Percentiles rank a stretch among this genome's conserved stretches.
phyloP scores from a whole-genome alignment of 1,284 basidiomycete species.

The Cerrena zonata region DNA sequence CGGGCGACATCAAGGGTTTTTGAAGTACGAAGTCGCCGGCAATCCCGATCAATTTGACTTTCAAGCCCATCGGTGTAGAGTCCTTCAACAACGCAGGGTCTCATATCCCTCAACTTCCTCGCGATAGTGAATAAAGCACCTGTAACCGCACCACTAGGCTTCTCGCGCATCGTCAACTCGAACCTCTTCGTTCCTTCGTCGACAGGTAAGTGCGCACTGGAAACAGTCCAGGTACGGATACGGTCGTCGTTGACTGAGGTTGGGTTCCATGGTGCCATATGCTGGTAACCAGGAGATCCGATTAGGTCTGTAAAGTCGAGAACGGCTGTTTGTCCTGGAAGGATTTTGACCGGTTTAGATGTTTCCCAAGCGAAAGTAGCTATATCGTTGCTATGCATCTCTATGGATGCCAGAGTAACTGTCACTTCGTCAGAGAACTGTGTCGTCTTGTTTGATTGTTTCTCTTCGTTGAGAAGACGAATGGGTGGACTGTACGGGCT shows the following conservation, averaged over 20 bases:
- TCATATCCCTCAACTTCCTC: constrained; percentile 31
- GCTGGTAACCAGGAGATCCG: constrained; percentile 40
- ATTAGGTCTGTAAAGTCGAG: constrained; percentile 50
- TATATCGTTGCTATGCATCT: constrained; percentile 41
- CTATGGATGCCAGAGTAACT: constrained; percentile 35
- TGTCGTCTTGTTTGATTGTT: constrained; percentile 12
- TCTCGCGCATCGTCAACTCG: constrained; percentile 46
- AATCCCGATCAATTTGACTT: constrained; percentile 32
- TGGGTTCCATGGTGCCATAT: constrained; percentile 45
- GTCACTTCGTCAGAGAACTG: constrained; percentile 27
- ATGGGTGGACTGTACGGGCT: constrained; percentile 61
- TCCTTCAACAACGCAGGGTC: constrained; percentile 38
- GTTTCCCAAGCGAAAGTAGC: constrained; percentile 52
- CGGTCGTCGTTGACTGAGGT: constrained; percentile 55
- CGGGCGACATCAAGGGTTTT: background rate
- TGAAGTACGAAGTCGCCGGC: constrained; percentile 33
- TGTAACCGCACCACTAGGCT: constrained; percentile 48
- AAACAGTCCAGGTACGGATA: constrained; percentile 63
- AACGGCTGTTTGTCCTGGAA: constrained; percentile 50
- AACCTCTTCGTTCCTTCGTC: constrained; percentile 26
- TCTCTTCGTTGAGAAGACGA: constrained; percentile 47
- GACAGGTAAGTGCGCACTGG: constrained; percentile 26
- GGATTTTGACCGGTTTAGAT: constrained; percentile 31
- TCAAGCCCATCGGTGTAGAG: constrained; percentile 26
- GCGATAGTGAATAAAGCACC: constrained; percentile 45